Evolutionary conservation across 176 grass and related monocot species (phyloP).

Genomic region (Tuctoria greenei): DNA sequence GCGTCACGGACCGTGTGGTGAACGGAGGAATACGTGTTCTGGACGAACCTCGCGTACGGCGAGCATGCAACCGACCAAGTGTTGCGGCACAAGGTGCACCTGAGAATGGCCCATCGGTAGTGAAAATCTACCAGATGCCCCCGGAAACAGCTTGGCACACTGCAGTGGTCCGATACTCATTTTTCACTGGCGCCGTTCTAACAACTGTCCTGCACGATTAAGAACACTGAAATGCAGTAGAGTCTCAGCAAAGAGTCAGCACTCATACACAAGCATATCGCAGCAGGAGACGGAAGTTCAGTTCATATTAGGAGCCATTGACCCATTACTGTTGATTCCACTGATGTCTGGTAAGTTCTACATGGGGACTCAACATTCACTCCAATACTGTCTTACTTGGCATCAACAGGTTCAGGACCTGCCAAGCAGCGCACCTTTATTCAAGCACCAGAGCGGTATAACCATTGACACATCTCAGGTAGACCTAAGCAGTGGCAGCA

Average conservation of each 20-base stretch:
- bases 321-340: background rate
- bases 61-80: background rate
- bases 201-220: background rate
- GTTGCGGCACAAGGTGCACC: slow-evolving; percentile 32
- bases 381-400: background rate
- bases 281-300: background rate
- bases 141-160: background rate
- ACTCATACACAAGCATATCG: background rate
- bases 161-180: too few relatives aligned
- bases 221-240: background rate
- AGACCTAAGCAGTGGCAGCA: slow-evolving; percentile 21
- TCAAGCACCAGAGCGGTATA: background rate
- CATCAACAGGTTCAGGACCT: background rate
- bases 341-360: slow-evolving; percentile 18
- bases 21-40: slow-evolving; percentile 1
- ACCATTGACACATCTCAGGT: background rate
- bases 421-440: slow-evolving; percentile 5
- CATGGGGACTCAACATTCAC: background rate
- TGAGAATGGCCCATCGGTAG: slow-evolving; percentile 9
- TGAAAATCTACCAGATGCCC: background rate
- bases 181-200: background rate
- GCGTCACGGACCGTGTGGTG: slow-evolving; percentile 24
- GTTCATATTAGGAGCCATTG: background rate
- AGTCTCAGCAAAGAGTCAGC: background rate
- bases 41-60: slow-evolving; percentile 10